phyloP scores from a whole-genome alignment of 768 basidiomycete genomes.

The Mycena sanguinolenta region DNA sequence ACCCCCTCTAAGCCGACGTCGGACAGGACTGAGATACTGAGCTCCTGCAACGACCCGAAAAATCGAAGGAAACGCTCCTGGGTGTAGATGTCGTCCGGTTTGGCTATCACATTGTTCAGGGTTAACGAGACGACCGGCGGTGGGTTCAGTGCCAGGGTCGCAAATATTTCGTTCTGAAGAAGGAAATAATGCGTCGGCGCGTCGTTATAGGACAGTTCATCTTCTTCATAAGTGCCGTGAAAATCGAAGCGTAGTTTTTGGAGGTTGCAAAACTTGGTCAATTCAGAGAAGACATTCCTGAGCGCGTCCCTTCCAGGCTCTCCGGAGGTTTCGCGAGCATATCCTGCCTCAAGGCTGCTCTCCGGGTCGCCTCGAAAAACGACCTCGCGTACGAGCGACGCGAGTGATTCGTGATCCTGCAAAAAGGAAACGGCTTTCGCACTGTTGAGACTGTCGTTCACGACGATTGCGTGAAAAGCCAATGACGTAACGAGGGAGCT shows the following conservation, averaged over 20 bases:
- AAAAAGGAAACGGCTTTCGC: background rate
- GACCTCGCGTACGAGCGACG: background rate
- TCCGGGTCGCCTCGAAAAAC: background rate
- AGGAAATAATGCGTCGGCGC: slow-evolving; percentile 1
- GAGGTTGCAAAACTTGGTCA: slow-evolving; percentile 1
- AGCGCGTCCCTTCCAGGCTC: background rate
- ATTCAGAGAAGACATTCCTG: background rate
- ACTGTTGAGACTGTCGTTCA: slow-evolving; percentile 19
- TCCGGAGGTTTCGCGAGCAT: too few species aligned
- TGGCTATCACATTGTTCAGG: background rate
- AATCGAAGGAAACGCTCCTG: background rate
- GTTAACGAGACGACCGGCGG: slow-evolving; percentile 5
- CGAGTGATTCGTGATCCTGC: background rate
- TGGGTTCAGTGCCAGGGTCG: background rate
- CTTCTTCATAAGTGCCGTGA: background rate
- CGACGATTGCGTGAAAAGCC: slow-evolving; percentile 9
- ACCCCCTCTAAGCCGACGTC: background rate
- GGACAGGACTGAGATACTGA: background rate
- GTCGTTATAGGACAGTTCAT: background rate
- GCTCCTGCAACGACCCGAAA: background rate
- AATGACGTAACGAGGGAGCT: slow-evolving; percentile 8
- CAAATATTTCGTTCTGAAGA: slow-evolving; percentile 9
- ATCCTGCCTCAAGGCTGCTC: background rate
- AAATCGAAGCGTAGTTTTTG: background rate
- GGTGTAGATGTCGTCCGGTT: background rate